These are phyloP conservation scores for Cystofilobasidium macerans DNA, from an alignment of 768 basidiomycete genomes.

Conservation along the genomic window DNA sequence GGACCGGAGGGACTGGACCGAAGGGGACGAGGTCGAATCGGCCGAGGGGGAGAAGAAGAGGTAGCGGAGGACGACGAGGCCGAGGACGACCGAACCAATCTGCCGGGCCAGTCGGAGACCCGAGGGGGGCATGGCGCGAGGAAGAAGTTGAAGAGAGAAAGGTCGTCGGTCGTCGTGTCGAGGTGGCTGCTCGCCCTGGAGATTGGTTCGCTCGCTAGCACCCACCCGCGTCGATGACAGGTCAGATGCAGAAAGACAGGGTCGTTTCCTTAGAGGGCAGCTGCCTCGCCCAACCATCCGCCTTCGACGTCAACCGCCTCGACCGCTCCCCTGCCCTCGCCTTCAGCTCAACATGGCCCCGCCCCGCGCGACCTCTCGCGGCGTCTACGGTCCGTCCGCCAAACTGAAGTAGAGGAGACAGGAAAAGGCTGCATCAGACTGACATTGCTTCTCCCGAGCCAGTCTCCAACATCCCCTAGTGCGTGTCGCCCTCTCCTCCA, in stretches of 20 bases:
- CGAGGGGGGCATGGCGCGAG: neutral
- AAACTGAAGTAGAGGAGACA: too few species aligned
- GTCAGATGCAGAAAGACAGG: too few species aligned
- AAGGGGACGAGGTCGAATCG: conserved; percentile 27
- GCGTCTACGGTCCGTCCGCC: conserved; percentile 12
- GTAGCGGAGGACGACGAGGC: conserved; percentile 1
- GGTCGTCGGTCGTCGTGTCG: too few species aligned
- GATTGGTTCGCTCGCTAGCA: too few species aligned
- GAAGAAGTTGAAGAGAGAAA: neutral
- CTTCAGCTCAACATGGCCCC: conserved; percentile 14
- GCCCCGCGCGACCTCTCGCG: neutral
- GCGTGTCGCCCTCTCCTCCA: too few species aligned
- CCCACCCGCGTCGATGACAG: too few species aligned
- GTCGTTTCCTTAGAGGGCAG: too few species aligned
- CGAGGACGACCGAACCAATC: neutral
- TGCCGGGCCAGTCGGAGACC: neutral
- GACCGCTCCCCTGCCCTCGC: neutral
- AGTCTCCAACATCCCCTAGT: conserved; percentile 35
- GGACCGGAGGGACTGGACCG: conserved; percentile 34
- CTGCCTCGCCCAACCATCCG: neutral
- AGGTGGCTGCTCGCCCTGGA: too few species aligned
- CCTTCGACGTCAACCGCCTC: neutral
- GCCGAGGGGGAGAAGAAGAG: conserved; percentile 15
- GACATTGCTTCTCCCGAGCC: neutral
- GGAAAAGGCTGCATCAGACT: too few species aligned